Evolutionary conservation across 2,329 filamentous ascomycete species (phyloP).

Genomic region (Aspergillus ochraceoroseus): DNA sequence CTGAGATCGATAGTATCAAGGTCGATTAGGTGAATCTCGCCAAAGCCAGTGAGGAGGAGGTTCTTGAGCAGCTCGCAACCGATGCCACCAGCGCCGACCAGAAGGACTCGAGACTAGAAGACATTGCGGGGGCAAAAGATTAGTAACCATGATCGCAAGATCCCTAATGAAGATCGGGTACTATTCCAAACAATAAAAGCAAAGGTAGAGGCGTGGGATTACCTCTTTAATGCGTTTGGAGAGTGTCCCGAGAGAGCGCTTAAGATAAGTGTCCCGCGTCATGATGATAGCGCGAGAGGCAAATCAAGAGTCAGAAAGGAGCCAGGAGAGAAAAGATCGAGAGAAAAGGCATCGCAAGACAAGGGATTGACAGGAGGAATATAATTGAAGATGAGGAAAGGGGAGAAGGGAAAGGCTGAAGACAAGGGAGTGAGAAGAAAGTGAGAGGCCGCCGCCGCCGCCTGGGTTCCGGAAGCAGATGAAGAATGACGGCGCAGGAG

Average conservation of each 20-base stretch:
- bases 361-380: not conserved
- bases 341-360: conserved; percentile 16
- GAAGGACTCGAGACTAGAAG: conserved; percentile 72
- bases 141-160: not conserved
- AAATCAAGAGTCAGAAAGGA: conserved; percentile 6
- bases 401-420: conserved; percentile 10
- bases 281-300: conserved; percentile 25
- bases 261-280: conserved; percentile 41
- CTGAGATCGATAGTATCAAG: conserved; percentile 97
- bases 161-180: not conserved
- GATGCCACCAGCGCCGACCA: conserved; percentile 95
- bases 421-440: conserved; percentile 10
- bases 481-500: conserved; percentile 12
- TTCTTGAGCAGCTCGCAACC: conserved; percentile 98
- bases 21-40: conserved; percentile 90
- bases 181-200: not conserved
- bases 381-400: conserved; percentile 5
- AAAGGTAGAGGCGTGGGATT: conserved; percentile 10
- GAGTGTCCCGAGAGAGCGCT: conserved; percentile 43
- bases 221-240: conserved; percentile 41
- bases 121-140: conserved; percentile 12
- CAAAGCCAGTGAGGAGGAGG: conserved; percentile 84
- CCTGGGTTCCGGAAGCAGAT: conserved; percentile 8
- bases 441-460: conserved; percentile 11
- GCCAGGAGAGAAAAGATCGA: conserved; percentile 1